These are phyloP conservation scores for Jamesozyma spencerorum DNA, from an alignment of 805 yeast genomes.

Conservation along the genomic window DNA sequence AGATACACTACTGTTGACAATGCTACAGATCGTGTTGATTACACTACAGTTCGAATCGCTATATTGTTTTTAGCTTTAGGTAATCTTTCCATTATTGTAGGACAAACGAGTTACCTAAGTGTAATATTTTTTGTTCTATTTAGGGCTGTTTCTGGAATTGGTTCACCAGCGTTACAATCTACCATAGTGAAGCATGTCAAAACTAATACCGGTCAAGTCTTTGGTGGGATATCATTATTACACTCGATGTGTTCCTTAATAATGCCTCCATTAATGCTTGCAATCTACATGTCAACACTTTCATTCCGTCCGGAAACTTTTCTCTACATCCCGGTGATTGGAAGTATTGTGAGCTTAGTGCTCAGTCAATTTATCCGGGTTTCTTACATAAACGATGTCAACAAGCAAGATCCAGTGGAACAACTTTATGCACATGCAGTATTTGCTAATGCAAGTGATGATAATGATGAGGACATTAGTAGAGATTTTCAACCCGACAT, in stretches of 20 bases:
- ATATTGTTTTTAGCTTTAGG: slow-evolving; percentile 33
- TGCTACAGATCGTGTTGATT: slow-evolving; percentile 48
- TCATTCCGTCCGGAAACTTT: slow-evolving; percentile 32
- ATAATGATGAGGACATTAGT: too few relatives aligned
- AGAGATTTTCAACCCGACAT: too few relatives aligned
- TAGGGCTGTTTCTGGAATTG: slow-evolving; percentile 40
- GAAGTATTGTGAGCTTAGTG: slow-evolving; percentile 11
- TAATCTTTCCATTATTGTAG: slow-evolving; percentile 25
- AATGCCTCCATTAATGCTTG: slow-evolving; percentile 41
- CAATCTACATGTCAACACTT: slow-evolving; percentile 40
- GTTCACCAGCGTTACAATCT: slow-evolving; percentile 51
- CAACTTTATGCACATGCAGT: too few relatives aligned
- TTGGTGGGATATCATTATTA: slow-evolving; percentile 58
- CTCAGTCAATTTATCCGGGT: slow-evolving; percentile 15
- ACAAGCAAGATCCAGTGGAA: neutral
- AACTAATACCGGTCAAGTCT: slow-evolving; percentile 55
- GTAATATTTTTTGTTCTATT: slow-evolving; percentile 29
- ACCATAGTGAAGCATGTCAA: slow-evolving; percentile 53
- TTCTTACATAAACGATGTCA: slow-evolving; percentile 3
- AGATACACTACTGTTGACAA: slow-evolving; percentile 29
- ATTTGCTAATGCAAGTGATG: too few relatives aligned
- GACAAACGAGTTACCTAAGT: slow-evolving; percentile 18
- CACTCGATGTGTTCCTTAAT: slow-evolving; percentile 41
- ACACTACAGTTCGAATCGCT: slow-evolving; percentile 29
- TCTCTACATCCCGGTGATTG: slow-evolving; percentile 23